These are phyloP conservation scores for Cladorrhinum samala DNA, from an alignment of 495 filamentous ascomycete genomes.

Conservation along the genomic window DNA sequence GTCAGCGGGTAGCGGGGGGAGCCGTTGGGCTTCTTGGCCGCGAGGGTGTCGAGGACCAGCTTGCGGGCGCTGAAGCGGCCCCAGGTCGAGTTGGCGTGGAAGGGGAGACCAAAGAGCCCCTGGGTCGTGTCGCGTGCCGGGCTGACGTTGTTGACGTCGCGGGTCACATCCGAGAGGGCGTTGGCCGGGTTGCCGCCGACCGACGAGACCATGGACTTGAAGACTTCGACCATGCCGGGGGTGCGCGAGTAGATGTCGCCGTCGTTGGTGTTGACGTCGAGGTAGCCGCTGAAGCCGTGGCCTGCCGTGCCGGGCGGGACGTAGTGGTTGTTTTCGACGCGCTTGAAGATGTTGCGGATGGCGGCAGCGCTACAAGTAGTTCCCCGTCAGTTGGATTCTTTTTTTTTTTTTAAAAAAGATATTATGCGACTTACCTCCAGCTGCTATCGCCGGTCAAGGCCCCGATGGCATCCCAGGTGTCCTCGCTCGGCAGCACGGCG, in stretches of 20 bases:
- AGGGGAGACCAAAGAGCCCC: slow-evolving; percentile 32
- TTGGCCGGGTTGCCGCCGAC: slow-evolving; percentile 17
- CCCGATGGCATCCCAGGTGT: slow-evolving; percentile 44
- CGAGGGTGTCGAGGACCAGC: slow-evolving; percentile 40
- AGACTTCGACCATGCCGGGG: slow-evolving; percentile 31
- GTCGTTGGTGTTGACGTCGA: slow-evolving; percentile 32
- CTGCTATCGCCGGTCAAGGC: slow-evolving; percentile 38
- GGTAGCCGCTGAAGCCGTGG: slow-evolving; percentile 55
- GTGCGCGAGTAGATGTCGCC: slow-evolving; percentile 34
- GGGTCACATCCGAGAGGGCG: slow-evolving; percentile 14
- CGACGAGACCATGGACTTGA: slow-evolving; percentile 23
- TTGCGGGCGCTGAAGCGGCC: slow-evolving; percentile 33
- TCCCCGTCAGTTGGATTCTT: neutral
- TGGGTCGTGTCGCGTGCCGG: slow-evolving; percentile 21
- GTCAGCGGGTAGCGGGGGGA: slow-evolving; percentile 47
- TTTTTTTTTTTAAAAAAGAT: too few species aligned
- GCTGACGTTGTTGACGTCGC: slow-evolving; percentile 45
- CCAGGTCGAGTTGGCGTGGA: slow-evolving; percentile 28
- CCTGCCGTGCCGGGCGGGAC: slow-evolving; percentile 32
- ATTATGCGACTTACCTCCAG: slow-evolving; percentile 33
- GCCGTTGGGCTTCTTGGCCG: slow-evolving; percentile 44
- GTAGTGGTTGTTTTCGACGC: slow-evolving; percentile 51
- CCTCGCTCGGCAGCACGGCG: slow-evolving; percentile 30
- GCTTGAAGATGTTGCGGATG: slow-evolving; percentile 42
- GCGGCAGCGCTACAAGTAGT: slow-evolving; percentile 23